Evolutionary conservation across 129 eudicot genomes (phyloP).

Genomic region (Arctium minus): DNA sequence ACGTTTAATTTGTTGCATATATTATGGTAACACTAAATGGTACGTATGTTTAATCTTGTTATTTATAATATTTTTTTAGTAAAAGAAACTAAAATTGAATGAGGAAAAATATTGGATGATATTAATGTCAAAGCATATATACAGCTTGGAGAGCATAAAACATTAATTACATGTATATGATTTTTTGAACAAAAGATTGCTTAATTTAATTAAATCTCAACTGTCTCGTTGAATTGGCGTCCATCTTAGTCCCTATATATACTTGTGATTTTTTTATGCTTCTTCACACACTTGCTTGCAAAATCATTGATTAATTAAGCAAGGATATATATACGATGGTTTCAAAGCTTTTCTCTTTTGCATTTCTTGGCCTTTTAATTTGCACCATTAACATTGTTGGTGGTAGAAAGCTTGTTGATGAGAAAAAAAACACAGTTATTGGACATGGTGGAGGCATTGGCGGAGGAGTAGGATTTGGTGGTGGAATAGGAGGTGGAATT

Average conservation of each 20-base stretch:
- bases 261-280: slow-evolving; percentile 9
- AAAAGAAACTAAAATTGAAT: background rate
- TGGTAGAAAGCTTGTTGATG: slow-evolving; percentile 15
- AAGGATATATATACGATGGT: slow-evolving; percentile 1
- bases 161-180: background rate
- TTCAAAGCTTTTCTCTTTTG: slow-evolving; percentile 21
- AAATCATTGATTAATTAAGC: background rate
- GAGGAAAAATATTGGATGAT: background rate
- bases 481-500: background rate
- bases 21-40: background rate
- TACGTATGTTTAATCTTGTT: background rate
- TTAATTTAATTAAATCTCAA: slow-evolving; percentile 23
- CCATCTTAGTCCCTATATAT: slow-evolving; percentile 22
- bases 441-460: slow-evolving; percentile 22
- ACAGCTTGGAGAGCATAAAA: slow-evolving; percentile 15
- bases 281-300: slow-evolving; percentile 22
- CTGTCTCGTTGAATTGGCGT: slow-evolving; percentile 14
- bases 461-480: slow-evolving; percentile 18
- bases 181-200: slow-evolving; percentile 8
- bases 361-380: slow-evolving; percentile 13
- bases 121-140: background rate
- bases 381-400: slow-evolving; percentile 11
- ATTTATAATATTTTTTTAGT: background rate
- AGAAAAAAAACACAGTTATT: background rate
- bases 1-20: background rate